Percentiles rank a stretch among this genome's conserved stretches.
Evolutionary conservation across 108 stramenopile species (phyloP).

Genomic region (Aurantiochytrium sp.): DNA sequence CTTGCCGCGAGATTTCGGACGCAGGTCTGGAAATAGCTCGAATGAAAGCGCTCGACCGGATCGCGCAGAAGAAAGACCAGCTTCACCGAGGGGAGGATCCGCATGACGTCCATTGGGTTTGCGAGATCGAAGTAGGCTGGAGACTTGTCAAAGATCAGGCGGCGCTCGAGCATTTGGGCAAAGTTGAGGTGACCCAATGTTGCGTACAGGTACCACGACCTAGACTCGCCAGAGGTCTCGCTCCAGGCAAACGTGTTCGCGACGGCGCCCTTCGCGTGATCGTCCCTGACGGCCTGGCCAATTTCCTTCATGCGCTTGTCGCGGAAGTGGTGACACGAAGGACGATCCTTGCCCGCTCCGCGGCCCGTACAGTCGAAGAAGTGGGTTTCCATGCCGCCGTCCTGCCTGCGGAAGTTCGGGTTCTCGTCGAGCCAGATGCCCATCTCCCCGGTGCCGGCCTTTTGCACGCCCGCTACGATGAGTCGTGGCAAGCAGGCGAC

Average conservation of each 20-base stretch:
- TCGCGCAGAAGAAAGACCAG: neutral
- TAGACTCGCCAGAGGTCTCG: neutral
- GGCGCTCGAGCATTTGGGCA: neutral
- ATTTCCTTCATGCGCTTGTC: neutral
- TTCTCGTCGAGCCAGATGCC: neutral
- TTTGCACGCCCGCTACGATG: neutral
- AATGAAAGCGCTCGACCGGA: neutral
- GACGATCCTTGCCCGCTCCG: neutral
- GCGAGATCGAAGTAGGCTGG: conserved; percentile 10
- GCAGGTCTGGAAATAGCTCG: conserved; percentile 20
- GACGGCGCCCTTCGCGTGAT: neutral
- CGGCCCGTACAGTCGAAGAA: neutral
- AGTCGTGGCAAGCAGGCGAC: conserved; percentile 9
- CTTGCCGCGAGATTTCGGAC: neutral
- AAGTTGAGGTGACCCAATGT: neutral
- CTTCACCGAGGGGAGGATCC: neutral
- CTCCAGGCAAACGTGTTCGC: neutral
- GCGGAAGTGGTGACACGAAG: neutral
- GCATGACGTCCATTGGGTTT: neutral
- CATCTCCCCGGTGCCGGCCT: conserved; percentile 1
- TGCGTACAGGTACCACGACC: neutral
- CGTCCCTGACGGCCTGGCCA: neutral
- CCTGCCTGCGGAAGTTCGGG: neutral
- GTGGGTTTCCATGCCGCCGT: conserved; percentile 4
- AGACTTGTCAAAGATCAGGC: neutral